Evolutionary conservation across 2,329 filamentous ascomycete genomes (phyloP).

Genomic region (Sporothrix globosa): DNA sequence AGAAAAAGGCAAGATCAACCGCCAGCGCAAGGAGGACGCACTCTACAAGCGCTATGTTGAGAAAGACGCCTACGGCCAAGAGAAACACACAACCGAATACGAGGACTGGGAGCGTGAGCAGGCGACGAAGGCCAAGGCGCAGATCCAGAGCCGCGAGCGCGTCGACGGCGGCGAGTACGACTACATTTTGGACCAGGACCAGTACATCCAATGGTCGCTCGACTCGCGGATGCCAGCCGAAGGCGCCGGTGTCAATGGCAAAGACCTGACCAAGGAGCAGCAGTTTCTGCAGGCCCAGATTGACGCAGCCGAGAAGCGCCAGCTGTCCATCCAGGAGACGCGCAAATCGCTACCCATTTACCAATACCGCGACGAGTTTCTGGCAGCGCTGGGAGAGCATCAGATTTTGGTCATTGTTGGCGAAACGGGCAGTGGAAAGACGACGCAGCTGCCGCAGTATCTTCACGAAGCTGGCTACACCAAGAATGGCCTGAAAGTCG

Average conservation of each 20-base stretch:
- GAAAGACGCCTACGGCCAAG: slow-evolving; percentile 81
- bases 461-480: slow-evolving; percentile 90
- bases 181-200: slow-evolving; percentile 87
- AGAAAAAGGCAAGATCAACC: slow-evolving; percentile 86
- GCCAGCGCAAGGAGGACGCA: slow-evolving; percentile 83
- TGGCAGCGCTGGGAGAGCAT: slow-evolving; percentile 81
- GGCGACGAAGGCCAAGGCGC: slow-evolving; percentile 80
- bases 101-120: slow-evolving; percentile 97
- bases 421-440: slow-evolving; percentile 94
- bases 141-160: slow-evolving; percentile 74
- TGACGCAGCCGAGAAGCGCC: slow-evolving; percentile 85
- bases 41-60: slow-evolving; percentile 91
- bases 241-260: slow-evolving; percentile 47
- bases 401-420: slow-evolving; percentile 91
- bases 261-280: slow-evolving; percentile 72
- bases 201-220: slow-evolving; percentile 82
- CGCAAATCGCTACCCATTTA: slow-evolving; percentile 90
- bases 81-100: slow-evolving; percentile 88
- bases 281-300: slow-evolving; percentile 77
- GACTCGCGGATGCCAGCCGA: slow-evolving; percentile 75
- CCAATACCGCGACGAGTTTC: slow-evolving; percentile 79
- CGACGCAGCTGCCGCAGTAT: slow-evolving; percentile 92
- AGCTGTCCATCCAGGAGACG: slow-evolving; percentile 85
- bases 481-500: slow-evolving; percentile 80
- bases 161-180: slow-evolving; percentile 84